Percentiles rank a stretch among this genome's conserved stretches.
Evolutionary conservation across 495 filamentous ascomycete species (phyloP).

Genomic region (Cairneyella variabilis): DNA sequence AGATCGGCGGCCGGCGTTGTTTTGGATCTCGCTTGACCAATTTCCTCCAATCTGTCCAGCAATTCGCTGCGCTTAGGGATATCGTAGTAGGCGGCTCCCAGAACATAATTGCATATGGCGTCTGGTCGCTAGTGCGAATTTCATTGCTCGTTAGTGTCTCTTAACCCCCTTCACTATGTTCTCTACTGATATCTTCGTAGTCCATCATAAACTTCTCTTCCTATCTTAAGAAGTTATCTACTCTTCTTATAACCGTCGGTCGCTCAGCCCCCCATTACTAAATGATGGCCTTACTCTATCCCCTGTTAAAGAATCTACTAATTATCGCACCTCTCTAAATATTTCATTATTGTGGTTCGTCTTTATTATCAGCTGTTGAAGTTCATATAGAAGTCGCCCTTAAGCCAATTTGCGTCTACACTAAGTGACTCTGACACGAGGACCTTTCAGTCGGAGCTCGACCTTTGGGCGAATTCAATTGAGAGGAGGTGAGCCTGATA

Average conservation of each 20-base stretch:
- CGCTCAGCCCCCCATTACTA: constrained; percentile 39
- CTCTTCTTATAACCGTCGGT: constrained; percentile 38
- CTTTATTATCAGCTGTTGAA: constrained; percentile 37
- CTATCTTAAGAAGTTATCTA: constrained; percentile 38
- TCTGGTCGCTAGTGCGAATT: constrained; percentile 37
- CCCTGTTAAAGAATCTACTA: constrained; percentile 34
- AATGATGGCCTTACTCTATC: constrained; percentile 37
- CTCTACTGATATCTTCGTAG: constrained; percentile 29
- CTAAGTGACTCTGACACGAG: constrained; percentile 26
- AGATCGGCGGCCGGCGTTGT: constrained; percentile 24
- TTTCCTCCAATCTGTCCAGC: constrained; percentile 34
- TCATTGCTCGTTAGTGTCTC: constrained; percentile 30
- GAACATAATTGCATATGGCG: constrained; percentile 37
- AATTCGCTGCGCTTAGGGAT: constrained; percentile 35
- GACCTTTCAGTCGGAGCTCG: constrained; percentile 33
- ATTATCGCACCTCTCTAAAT: constrained; percentile 37
- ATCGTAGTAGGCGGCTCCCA: constrained; percentile 37
- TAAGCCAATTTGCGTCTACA: constrained; percentile 30
- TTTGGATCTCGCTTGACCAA: constrained; percentile 29
- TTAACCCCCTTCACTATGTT: constrained; percentile 20
- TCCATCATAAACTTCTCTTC: constrained; percentile 31
- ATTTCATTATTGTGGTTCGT: constrained; percentile 39
- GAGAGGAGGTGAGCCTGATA: constrained; percentile 34
- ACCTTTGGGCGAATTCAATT: constrained; percentile 35
- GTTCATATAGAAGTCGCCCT: constrained; percentile 32